phyloP scores from a whole-genome alignment of 306 rosid genomes.

The Vachellia pachyceras region DNA sequence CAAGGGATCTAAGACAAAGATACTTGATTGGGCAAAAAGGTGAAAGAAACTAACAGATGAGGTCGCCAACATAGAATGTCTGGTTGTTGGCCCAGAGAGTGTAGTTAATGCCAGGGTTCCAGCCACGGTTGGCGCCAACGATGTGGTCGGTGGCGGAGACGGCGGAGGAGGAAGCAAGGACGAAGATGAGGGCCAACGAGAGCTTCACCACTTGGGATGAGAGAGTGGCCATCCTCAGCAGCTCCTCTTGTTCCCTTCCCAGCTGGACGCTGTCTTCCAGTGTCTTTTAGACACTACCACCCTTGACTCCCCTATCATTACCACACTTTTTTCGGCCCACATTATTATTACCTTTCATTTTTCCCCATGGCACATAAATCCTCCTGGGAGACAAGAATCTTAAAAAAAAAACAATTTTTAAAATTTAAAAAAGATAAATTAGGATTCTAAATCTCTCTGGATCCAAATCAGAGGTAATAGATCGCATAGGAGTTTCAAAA shows the following conservation, averaged over 20 bases:
- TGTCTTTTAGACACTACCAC: background rate
- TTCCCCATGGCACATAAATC: no score
- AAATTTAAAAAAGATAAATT: no score
- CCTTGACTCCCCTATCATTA: background rate
- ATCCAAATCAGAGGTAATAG: no score
- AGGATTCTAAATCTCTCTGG: no score
- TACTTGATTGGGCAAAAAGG: background rate
- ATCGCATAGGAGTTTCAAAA: no score
- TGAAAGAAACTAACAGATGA: slow-evolving; percentile 57
- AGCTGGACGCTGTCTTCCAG: background rate
- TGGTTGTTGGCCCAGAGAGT: slow-evolving; percentile 92
- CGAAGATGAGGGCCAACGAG: slow-evolving; percentile 42
- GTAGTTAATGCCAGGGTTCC: slow-evolving; percentile 87
- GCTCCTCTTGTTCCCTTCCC: background rate
- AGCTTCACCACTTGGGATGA: slow-evolving; percentile 30
- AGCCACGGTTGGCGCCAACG: slow-evolving; percentile 92
- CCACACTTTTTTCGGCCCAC: background rate
- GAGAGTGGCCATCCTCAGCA: slow-evolving; percentile 10
- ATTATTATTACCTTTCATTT: no score
- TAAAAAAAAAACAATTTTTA: no score
- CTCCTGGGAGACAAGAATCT: no score
- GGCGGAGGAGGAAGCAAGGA: slow-evolving; percentile 39
- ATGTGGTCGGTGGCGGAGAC: slow-evolving; percentile 77
- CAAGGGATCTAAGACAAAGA: background rate
- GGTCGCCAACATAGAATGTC: slow-evolving; percentile 83